Base-by-base conservation (phyloP, 768 basidiomycete species). In the Pseudohyphozyma bogoriensis region DNA sequence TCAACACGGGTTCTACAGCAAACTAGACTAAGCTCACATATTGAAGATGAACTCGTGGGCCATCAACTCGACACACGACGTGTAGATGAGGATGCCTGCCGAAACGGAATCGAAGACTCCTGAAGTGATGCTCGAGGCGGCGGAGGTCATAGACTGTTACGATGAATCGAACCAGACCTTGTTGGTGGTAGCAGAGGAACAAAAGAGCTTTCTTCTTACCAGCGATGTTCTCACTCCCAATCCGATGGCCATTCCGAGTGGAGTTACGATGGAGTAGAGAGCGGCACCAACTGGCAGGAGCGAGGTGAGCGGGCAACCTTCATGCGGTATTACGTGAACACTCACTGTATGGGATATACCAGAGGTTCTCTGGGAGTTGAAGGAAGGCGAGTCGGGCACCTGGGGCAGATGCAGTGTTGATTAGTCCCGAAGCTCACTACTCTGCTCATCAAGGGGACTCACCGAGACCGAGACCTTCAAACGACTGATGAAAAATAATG, bases 341-440 rank as follows among this genome's bases (percentile, higher is more conserved):
- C n/a, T n/a, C n/a, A n/a, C n/a, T 5, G 26, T 20, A 63, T 11
- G 60, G 64, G 10, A 56, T 37, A 36, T 40, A 60, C 4, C 26
- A 10, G 29, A 44, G 51, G 18, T 35, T n/a, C 2, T 42, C 15
- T 3, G 70, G 68, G 44, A 69, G 67, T 11, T 49, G 59, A 5
- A 72, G 63, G 52, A 68, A 64, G 46, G 72, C 72, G 35, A 73
- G 69, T 6, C 72, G 61, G 15, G 52, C 40, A 26, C 52, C 46
- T 42, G 40, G 40, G 8, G 40, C 20, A 15, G 24, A 24, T 68
- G 68, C 20, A 2, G 15, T 1, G 40, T 18, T n/a, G n/a, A n/a
- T n/a, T n/a, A n/a, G n/a, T n/a, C n/a, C n/a, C n/a, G n/a, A n/a
- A n/a, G n/a, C n/a, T n/a, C n/a, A n/a, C n/a, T n/a, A n/a, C n/a